Percentiles rank a stretch among this genome's conserved stretches.
Conservation (phyloP, 352 stramenopile genomes). For the Aphanomyces invadans region DNA sequence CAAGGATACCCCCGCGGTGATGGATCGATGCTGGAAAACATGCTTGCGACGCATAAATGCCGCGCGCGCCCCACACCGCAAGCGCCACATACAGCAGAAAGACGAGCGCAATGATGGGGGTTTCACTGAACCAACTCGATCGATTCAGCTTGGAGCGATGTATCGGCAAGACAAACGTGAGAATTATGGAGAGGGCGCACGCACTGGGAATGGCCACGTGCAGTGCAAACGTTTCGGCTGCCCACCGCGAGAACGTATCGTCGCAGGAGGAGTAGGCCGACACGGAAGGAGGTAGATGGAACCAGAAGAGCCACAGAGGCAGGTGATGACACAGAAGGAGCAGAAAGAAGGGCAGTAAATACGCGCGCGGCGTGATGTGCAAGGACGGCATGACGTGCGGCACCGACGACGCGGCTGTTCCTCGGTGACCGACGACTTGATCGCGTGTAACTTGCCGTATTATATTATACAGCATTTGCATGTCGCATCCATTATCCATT, state of each 20-base stretch:
- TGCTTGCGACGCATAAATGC: neutral
- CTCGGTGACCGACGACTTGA: too few species aligned
- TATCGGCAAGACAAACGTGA: constrained; percentile 47
- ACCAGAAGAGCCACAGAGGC: constrained; percentile 53
- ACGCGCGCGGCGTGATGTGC: constrained; percentile 55
- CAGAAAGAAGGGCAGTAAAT: constrained; percentile 49
- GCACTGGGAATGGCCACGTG: constrained; percentile 38
- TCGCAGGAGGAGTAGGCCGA: constrained; percentile 37
- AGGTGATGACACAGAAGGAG: constrained; percentile 43
- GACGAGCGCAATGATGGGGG: neutral
- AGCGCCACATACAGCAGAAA: neutral
- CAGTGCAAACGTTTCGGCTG: constrained; percentile 38
- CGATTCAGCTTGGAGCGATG: constrained; percentile 41
- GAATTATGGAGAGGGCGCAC: constrained; percentile 33
- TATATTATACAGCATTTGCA: neutral
- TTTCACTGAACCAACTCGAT: constrained; percentile 29
- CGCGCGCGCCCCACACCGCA: neutral
- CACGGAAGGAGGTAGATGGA: neutral
- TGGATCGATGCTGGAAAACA: neutral
- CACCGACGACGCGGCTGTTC: too few species aligned
- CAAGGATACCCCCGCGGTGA: neutral
- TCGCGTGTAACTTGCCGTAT: neutral
- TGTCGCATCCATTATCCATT: neutral
- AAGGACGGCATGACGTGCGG: neutral
- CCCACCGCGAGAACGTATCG: constrained; percentile 35